phyloP scores from a whole-genome alignment of 805 yeast species.

The Metschnikowia lachancei region DNA sequence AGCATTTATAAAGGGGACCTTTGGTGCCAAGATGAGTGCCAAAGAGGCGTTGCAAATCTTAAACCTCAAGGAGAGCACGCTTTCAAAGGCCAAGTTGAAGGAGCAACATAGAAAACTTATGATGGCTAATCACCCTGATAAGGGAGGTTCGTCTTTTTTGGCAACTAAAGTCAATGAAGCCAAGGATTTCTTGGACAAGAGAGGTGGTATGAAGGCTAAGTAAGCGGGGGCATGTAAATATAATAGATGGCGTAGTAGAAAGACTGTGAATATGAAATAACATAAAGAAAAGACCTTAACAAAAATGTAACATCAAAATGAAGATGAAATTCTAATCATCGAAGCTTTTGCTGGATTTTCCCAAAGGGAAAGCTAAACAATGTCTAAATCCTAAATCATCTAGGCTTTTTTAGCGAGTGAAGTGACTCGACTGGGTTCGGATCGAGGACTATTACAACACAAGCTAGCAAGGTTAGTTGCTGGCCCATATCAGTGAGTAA shows the following conservation, averaged over 20 bases:
- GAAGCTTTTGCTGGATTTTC: too few relatives aligned
- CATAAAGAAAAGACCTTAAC: not conserved
- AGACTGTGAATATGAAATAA: not conserved
- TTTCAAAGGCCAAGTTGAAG: slow-evolving; percentile 63
- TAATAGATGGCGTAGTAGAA: slow-evolving; percentile 1
- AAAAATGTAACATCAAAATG: not conserved
- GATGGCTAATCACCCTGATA: slow-evolving; percentile 91
- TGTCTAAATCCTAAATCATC: too few relatives aligned
- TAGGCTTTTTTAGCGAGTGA: too few relatives aligned
- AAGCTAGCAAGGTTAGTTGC: too few relatives aligned
- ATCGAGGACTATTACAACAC: too few relatives aligned
- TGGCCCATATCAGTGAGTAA: too few relatives aligned
- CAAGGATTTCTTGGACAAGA: slow-evolving; percentile 72
- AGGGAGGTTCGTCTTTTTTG: slow-evolving; percentile 85
- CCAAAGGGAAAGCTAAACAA: too few relatives aligned
- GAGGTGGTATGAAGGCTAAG: slow-evolving; percentile 50
- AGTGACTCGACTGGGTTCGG: too few relatives aligned
- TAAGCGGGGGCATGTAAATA: slow-evolving; percentile 15
- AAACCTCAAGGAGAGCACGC: slow-evolving; percentile 64
- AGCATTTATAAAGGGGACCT: slow-evolving; percentile 80
- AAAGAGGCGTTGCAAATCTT: slow-evolving; percentile 86
- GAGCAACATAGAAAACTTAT: slow-evolving; percentile 80
- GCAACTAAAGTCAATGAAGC: slow-evolving; percentile 95
- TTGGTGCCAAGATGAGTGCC: slow-evolving; percentile 86
- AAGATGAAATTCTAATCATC: too few relatives aligned